phyloP scores from a whole-genome alignment of 148 eudicot species.

The Chenopodium berlandieri region DNA sequence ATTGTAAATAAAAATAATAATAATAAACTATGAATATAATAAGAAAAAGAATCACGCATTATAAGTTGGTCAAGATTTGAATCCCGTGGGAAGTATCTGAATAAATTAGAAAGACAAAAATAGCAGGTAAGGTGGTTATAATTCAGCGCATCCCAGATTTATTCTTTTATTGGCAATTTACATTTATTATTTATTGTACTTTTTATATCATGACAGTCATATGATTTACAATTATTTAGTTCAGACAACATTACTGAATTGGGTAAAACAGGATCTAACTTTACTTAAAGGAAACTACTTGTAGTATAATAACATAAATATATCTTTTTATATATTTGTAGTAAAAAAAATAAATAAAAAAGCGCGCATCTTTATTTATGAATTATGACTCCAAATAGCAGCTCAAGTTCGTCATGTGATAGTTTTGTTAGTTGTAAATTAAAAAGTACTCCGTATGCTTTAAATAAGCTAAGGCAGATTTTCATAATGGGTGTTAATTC shows the following conservation, averaged over 20 bases:
- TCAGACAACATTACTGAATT: slow-evolving; percentile 5
- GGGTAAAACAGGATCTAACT: slow-evolving; percentile 22
- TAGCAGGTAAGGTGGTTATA: slow-evolving; percentile 19
- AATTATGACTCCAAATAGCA: too few relatives aligned
- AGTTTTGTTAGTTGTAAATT: too few relatives aligned
- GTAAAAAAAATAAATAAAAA: not conserved
- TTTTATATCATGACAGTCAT: slow-evolving; percentile 4
- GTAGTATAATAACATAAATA: too few relatives aligned
- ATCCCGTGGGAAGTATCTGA: not conserved
- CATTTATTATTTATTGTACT: not conserved
- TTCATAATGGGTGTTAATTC: too few relatives aligned
- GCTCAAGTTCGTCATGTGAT: too few relatives aligned
- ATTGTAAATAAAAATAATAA: too few relatives aligned
- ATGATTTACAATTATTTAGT: slow-evolving; percentile 9
- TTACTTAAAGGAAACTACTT: slow-evolving; percentile 27
- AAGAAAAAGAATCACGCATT: not conserved
- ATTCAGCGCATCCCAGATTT: slow-evolving; percentile 12
- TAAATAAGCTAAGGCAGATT: too few relatives aligned
- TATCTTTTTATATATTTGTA: too few relatives aligned
- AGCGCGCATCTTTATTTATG: slow-evolving; percentile 10
- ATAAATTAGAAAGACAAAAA: slow-evolving; percentile 1
- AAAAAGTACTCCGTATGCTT: too few relatives aligned
- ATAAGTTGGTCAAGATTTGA: slow-evolving; percentile 16
- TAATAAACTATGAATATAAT: too few relatives aligned
- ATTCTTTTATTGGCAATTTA: slow-evolving; percentile 10